These are phyloP conservation scores for Candida saitoana DNA, from an alignment of 805 yeast species.

Conservation along the genomic window DNA sequence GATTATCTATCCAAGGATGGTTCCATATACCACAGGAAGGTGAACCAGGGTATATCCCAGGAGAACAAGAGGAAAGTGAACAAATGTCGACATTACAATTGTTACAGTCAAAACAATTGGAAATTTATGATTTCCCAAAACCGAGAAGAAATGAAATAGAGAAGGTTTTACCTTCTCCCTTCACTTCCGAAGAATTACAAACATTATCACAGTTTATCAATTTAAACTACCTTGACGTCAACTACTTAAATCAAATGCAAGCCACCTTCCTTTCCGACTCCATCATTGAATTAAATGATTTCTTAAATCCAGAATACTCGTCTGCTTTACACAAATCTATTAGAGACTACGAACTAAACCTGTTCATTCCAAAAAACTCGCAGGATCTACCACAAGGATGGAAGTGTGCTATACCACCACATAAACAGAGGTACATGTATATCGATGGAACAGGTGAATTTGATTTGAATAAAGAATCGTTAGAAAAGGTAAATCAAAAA, in stretches of 20 bases:
- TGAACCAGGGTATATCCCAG: conserved; percentile 78
- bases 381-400: conserved; percentile 66
- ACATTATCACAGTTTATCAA: conserved; percentile 56
- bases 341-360: conserved; percentile 57
- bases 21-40: conserved; percentile 95
- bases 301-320: conserved; percentile 58
- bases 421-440: conserved; percentile 82
- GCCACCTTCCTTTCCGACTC: conserved; percentile 62
- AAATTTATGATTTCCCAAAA: conserved; percentile 81
- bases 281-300: conserved; percentile 58
- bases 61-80: conserved; percentile 77
- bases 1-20: conserved; percentile 97
- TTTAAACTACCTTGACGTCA: conserved; percentile 38
- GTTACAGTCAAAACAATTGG: conserved; percentile 68
- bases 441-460: conserved; percentile 57
- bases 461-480: conserved; percentile 28
- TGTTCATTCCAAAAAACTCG: conserved; percentile 52
- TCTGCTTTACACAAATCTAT: conserved; percentile 42
- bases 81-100: conserved; percentile 74
- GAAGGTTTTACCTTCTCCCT: conserved; percentile 23
- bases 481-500: conserved; percentile 14
- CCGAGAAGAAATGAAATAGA: conserved; percentile 42
- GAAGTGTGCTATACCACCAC: conserved; percentile 92
- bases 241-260: conserved; percentile 43
- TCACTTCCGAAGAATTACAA: conserved; percentile 34